Evolutionary conservation across 495 filamentous ascomycete species (phyloP).

Genomic region (Aspergillus ostianus): DNA sequence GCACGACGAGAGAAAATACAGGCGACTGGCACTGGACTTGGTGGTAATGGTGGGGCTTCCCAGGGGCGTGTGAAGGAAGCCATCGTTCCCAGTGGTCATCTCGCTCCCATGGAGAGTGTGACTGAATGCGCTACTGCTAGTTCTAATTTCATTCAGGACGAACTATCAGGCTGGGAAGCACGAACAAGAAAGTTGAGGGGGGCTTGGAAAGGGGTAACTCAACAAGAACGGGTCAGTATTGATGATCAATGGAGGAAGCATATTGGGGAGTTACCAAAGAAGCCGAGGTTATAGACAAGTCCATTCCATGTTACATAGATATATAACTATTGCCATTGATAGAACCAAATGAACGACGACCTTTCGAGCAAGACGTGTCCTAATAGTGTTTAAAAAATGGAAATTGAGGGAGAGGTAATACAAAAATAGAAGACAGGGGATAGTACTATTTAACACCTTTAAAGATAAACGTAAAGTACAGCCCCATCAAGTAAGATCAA

Average conservation of each 20-base stretch:
- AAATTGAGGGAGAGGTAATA: too few species aligned
- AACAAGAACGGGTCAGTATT: neutral
- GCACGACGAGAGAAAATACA: conserved; percentile 54
- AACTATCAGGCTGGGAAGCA: conserved; percentile 3
- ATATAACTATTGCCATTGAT: too few species aligned
- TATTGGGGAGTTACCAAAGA: neutral
- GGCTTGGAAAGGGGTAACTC: conserved; percentile 1
- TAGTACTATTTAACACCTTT: too few species aligned
- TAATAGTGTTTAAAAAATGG: too few species aligned
- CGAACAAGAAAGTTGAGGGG: neutral
- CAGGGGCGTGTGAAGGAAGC: conserved; percentile 52
- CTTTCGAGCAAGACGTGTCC: too few species aligned
- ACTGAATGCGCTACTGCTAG: conserved; percentile 5
- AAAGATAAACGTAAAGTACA: too few species aligned
- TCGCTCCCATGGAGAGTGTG: conserved; percentile 17
- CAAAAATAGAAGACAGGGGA: too few species aligned
- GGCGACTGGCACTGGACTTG: conserved; percentile 55
- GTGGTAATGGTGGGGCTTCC: conserved; percentile 62
- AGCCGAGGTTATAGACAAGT: neutral
- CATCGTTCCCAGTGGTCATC: conserved; percentile 10
- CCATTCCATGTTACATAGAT: too few species aligned
- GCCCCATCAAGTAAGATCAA: neutral
- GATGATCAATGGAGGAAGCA: conserved; percentile 12
- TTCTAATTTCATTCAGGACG: conserved; percentile 6
- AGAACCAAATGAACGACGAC: too few species aligned